Evolutionary conservation across 768 basidiomycete species (phyloP).

Genomic region (Polyporus arcularius): DNA sequence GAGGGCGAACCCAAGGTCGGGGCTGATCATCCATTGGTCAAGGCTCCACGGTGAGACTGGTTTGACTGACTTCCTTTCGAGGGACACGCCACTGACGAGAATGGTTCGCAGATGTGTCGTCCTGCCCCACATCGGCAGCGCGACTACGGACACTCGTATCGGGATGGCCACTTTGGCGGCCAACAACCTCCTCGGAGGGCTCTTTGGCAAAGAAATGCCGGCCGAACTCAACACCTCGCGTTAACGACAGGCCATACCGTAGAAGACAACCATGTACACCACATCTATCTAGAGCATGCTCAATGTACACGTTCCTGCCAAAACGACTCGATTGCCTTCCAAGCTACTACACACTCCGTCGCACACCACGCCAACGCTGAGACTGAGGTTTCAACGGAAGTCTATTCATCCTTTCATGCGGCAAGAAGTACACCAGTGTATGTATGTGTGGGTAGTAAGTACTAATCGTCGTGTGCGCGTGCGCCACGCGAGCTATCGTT

Average conservation of each 20-base stretch:
- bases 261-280: not conserved
- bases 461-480: not conserved
- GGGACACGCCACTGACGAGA: not conserved
- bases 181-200: constrained; percentile 63
- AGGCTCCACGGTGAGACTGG: constrained; percentile 63
- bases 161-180: constrained; percentile 81
- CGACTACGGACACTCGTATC: constrained; percentile 79
- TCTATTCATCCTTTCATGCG: not conserved
- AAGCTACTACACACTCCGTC: too few species aligned
- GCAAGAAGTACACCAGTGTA: not conserved
- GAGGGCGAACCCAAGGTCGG: constrained; percentile 85
- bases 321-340: too few species aligned
- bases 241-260: not conserved
- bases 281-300: not conserved
- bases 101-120: constrained; percentile 61
- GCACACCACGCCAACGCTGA: too few species aligned
- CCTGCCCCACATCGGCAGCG: constrained; percentile 90
- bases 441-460: not conserved
- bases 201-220: constrained; percentile 56
- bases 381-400: not conserved
- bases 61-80: not conserved
- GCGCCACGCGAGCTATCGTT: too few species aligned
- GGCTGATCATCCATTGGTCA: constrained; percentile 77
- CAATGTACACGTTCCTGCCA: too few species aligned
- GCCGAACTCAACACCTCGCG: constrained; percentile 38